Base-by-base conservation (phyloP, 768 basidiomycete species). In the Agaricus subrufescens region DNA sequence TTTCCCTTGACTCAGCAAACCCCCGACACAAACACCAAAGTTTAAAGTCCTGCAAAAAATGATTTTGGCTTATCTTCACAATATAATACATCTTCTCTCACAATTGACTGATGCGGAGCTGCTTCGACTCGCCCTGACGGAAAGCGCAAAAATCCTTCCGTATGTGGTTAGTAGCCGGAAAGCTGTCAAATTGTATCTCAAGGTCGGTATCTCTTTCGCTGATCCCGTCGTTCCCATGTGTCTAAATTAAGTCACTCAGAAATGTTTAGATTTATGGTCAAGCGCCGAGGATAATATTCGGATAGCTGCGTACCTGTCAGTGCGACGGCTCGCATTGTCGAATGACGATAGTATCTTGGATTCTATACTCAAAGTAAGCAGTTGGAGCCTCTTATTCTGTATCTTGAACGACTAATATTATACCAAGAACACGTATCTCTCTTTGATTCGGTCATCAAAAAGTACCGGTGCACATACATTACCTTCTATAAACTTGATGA, bases 401-500 rank as follows among this genome's bases (percentile, higher is more conserved):
- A 43, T 15, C 34, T 31, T 19, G 19, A 50, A 19, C n/a, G 4
- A 27, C 51, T 44, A 38, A 30, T 23, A 23, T n/a, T 38, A n/a
- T 31, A 47, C 40, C 23, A 58, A 96, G 93, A 89, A 86, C 60
- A 86, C 86, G n/a, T 99, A 99, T 72, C 78, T 91, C 44, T 82
- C 90, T 14, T 75, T 99, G 29, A 83, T 98, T 46, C 87, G 91
- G 29, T 86, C 84, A 5, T 85, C 87, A 46, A 93, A 94, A 66
- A 82, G 86, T 10, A 97, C 94, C n/a, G 90, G 79, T 48, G 77
- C 83, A 2, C 86, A 96, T 70, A 93, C 89, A 3, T 75, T 98
- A 8, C 94, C 96, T 23, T 85, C 90, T 2, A 89, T 98, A 70
- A 96, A 91, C 64, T 73, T 98, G 44, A 96, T 98, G 93, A 99